Base-by-base conservation (phyloP, 1,139 yeast genomes). In the Pichia sp. region DNA sequence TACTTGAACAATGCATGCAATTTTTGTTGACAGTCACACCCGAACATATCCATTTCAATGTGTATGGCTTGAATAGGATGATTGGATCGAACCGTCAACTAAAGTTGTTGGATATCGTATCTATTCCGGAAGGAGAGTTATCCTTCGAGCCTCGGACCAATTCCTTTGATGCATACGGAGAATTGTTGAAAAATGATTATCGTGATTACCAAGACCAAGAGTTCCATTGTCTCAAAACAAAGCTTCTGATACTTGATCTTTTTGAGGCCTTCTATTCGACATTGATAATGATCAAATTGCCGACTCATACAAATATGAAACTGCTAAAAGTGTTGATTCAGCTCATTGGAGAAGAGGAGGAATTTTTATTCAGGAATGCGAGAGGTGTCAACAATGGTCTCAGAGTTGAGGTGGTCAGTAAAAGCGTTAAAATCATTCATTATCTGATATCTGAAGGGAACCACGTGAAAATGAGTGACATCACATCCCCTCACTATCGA, bases 51-150 rank as follows among this genome's bases (percentile, higher is more conserved):
- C 69, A 64, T 38, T 64, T 69, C 34, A 56, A 61, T 54, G 61
- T 69, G 32, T 69, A 61, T 47, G 82, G 85, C 0, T 56, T 78
- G 37, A 76, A 73, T 49, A 51, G 80, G 43, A 45, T 64, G 2
- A 42, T 74, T 22, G 84, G 84, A 0, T 72, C 72, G 42, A 74
- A 73, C 45, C 40, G 45, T 4, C 74, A 54, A 34, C 41, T 49
- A 15, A 33, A 36, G 19, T 46, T 62, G 9, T 41, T 64, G 18
- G 54, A 54, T 10, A 43, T 47, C 13, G 35, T 63, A 3, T 22
- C 46, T 6, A 48, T 58, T 6, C 46, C 53, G 3, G 35, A 50
- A 8, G 33, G 37, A 12, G 30, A 42, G 3, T 33, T 43, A 4
- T 35, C 48, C 3, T 31, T 37, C 17, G 27, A 19, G 6, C 51